phyloP scores from a whole-genome alignment of 169 alveolate genomes.

The Cryptosporidium parvum region DNA sequence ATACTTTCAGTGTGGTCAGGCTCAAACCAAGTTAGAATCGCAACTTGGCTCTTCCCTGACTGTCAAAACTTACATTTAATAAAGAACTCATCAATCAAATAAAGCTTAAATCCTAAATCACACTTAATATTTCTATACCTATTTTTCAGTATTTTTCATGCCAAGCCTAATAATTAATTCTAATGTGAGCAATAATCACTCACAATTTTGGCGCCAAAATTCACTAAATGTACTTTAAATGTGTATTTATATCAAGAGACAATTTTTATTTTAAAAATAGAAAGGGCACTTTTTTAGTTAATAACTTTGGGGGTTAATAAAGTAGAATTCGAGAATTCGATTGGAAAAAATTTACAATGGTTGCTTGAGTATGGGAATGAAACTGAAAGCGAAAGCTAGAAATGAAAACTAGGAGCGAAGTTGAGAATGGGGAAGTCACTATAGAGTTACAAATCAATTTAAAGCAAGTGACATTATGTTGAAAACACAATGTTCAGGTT shows the following conservation, averaged over 20 bases:
- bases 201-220: conserved; percentile 40
- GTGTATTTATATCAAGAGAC: not conserved
- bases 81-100: conserved; percentile 35
- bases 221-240: not conserved
- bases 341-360: too few relatives aligned
- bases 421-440: too few relatives aligned
- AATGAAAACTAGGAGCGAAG: too few relatives aligned
- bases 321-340: too few relatives aligned
- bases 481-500: too few relatives aligned
- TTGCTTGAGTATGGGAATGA: too few relatives aligned
- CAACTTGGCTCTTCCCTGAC: not conserved
- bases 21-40: not conserved
- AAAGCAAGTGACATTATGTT: too few relatives aligned
- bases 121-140: conserved; percentile 8
- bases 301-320: too few relatives aligned
- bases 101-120: conserved; percentile 35
- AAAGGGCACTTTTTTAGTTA: too few relatives aligned
- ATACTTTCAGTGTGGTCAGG: not conserved
- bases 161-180: not conserved
- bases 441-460: too few relatives aligned
- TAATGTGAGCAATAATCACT: conserved; percentile 13
- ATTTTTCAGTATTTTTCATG: not conserved
- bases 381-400: too few relatives aligned
- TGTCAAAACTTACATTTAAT: conserved; percentile 38
- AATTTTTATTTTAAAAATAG: not conserved